Conservation (phyloP, 345 rosid species). For the Citrus unshiu region DNA sequence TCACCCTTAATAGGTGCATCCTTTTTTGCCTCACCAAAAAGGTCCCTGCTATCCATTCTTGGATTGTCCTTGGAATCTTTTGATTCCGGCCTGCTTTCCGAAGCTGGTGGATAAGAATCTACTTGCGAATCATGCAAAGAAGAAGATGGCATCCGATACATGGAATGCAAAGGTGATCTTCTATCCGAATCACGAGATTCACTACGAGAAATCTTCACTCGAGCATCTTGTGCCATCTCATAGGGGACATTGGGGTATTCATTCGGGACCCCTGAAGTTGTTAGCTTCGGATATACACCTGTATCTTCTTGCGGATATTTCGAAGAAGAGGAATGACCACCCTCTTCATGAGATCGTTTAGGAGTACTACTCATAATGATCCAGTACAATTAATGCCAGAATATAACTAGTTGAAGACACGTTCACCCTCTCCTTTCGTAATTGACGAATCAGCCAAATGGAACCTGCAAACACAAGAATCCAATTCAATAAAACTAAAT, state of each 20-base stretch:
- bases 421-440: background rate
- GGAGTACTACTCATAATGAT: constrained; percentile 66
- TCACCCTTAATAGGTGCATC: constrained; percentile 66
- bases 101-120: constrained; percentile 40
- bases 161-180: constrained; percentile 71
- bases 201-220: constrained; percentile 60
- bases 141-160: constrained; percentile 49
- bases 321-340: constrained; percentile 60
- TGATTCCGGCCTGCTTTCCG: constrained; percentile 51
- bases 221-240: constrained; percentile 54
- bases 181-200: constrained; percentile 78
- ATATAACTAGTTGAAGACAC: background rate
- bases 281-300: constrained; percentile 53
- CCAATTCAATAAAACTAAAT: background rate
- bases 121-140: constrained; percentile 53
- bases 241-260: constrained; percentile 55
- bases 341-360: constrained; percentile 85
- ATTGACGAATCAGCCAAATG: background rate
- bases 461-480: constrained; percentile 6
- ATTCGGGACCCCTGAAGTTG: constrained; percentile 37
- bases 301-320: constrained; percentile 78
- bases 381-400: background rate
- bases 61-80: constrained; percentile 59
- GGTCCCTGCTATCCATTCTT: constrained; percentile 59
- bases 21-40: constrained; percentile 59